Evolutionary conservation across 2,329 filamentous ascomycete species (phyloP).

Genomic region (Pseudophaeomoniella oleicola): DNA sequence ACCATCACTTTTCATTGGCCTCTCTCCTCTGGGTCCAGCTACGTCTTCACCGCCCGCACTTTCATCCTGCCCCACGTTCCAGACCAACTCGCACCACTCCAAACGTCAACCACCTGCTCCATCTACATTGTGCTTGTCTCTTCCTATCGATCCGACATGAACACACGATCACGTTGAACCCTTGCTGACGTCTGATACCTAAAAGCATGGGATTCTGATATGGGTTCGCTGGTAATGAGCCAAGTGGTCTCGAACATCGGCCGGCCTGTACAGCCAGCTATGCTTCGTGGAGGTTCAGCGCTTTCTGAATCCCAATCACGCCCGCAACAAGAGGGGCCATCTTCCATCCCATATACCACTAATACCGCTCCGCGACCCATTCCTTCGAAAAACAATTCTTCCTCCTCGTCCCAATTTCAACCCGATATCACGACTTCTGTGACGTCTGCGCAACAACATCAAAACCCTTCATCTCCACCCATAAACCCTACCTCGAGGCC

Average conservation of each 20-base stretch:
- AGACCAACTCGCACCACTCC: too few relatives aligned
- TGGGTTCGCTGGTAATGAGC: slow-evolving; percentile 46
- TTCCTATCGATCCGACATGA: too few relatives aligned
- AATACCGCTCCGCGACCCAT: not conserved
- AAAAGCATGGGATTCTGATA: too few relatives aligned
- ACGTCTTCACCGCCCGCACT: too few relatives aligned
- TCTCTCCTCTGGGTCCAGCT: too few relatives aligned
- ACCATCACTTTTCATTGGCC: too few relatives aligned
- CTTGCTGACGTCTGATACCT: too few relatives aligned
- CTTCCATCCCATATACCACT: not conserved
- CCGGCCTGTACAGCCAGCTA: slow-evolving; percentile 33
- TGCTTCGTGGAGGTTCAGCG: not conserved
- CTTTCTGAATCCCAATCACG: not conserved
- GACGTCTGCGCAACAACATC: not conserved
- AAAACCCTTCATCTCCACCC: not conserved
- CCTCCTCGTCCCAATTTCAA: not conserved
- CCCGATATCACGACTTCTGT: not conserved
- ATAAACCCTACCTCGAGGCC: not conserved
- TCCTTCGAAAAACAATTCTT: not conserved
- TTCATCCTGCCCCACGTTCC: not conserved
- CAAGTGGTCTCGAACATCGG: slow-evolving; percentile 62
- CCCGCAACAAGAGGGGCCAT: not conserved
- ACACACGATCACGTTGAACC: too few relatives aligned
- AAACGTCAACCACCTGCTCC: too few relatives aligned
- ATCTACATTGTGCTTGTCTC: too few relatives aligned